Base-by-base conservation (phyloP, 768 basidiomycete species). In the Suillus fuscotomentosus region DNA sequence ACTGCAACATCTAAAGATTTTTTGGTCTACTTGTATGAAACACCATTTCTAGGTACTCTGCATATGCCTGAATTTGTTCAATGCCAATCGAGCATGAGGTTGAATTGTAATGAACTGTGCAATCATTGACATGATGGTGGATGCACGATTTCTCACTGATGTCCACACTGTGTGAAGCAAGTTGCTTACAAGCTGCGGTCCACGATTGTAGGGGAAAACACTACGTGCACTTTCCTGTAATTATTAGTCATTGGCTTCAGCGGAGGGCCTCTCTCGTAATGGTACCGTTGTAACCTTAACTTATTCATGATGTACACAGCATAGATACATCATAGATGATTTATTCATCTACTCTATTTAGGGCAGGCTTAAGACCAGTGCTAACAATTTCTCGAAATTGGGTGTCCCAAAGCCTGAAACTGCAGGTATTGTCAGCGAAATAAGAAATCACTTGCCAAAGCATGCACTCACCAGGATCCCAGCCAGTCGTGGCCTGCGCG, bases 391-490 rank as follows among this genome's bases (percentile, higher is more conserved):
- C 27, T 74, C 72, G 67, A 87, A 85, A 69, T 86, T 78, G 3
- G 84, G 85, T 6, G 86, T 85, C 1, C 85, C 85, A 27, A 84
- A 70, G 22, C 85, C 85, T 53, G 85, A 87, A 11, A 87, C 85
- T 83, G 66, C 20, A 66, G 17, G 17, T 14, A 53, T 64, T 60
- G 22, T 60, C 66, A 60, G 61, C 57, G 50, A 60, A n/a, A 34
- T 43, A 9, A 39, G 45, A 5, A 60, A 51, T n/a, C 48, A 74
- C 78, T 71, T 6, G 27, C 22, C 7, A 17, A 41, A n/a, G 17
- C 24, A 38, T 27, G 17, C 17, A 59, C 57, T 59, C 67, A 85
- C 86, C 80, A 45, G 86, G 82, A 76, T 88, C 86, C 86, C 87
- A 88, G 54, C 87, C 87, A 57, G 54, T 61, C 15, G 83, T 81